Evolutionary conservation across 192 early-diverging fungal genomes (phyloP).

Genomic region (Coemansia sp.): DNA sequence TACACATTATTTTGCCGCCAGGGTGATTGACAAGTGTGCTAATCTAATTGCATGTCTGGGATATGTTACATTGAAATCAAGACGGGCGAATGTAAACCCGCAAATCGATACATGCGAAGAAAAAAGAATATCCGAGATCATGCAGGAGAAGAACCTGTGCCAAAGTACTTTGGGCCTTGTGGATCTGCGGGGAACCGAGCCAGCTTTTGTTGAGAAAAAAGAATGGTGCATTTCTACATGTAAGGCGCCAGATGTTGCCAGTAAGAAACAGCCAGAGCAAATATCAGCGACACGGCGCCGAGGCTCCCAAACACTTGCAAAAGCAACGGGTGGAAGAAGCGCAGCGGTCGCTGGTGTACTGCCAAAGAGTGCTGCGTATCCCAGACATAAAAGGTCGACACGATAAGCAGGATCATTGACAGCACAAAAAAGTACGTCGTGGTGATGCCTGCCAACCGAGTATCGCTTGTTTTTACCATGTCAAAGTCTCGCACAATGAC

Average conservation of each 20-base stretch:
- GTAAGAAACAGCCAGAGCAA: constrained; percentile 23
- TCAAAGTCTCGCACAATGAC: constrained; percentile 19
- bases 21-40: too few relatives aligned
- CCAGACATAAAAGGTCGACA: constrained; percentile 25
- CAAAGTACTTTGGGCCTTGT: background rate
- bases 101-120: too few relatives aligned
- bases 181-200: background rate
- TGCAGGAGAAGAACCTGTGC: background rate
- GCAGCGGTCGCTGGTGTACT: constrained; percentile 12
- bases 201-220: background rate
- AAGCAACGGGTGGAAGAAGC: constrained; percentile 20
- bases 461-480: background rate
- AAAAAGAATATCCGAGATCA: background rate
- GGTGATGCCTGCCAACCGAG: constrained; percentile 8
- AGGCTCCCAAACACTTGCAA: constrained; percentile 25
- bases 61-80: background rate
- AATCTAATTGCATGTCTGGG: background rate
- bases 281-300: constrained; percentile 29
- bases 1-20: too few relatives aligned
- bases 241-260: background rate
- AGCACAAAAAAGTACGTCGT: constrained; percentile 25
- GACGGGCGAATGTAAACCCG: background rate
- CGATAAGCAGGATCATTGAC: constrained; percentile 13
- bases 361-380: constrained; percentile 15
- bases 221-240: background rate